Conservation (phyloP, 192 early-diverging fungal species). For the Ramicandelaber brevisporus region DNA sequence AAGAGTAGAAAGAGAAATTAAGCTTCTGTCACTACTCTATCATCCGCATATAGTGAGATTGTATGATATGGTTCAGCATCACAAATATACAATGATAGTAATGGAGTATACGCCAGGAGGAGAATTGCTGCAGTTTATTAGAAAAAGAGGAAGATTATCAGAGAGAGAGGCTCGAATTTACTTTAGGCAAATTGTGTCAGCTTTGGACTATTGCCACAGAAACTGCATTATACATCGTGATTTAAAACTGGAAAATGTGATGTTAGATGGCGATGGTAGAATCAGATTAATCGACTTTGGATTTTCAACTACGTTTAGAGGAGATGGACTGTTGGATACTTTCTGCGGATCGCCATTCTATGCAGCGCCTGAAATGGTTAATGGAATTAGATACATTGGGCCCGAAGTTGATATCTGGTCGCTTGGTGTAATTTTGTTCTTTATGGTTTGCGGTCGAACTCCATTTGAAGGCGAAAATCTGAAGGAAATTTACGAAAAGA, state of each 20-base stretch:
- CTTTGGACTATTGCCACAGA: conserved; percentile 40
- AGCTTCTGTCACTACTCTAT: conserved; percentile 57
- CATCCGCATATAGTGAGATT: conserved; percentile 79
- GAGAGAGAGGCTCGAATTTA: conserved; percentile 70
- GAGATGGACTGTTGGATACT: conserved; percentile 19
- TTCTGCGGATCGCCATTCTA: conserved; percentile 48
- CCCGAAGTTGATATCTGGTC: conserved; percentile 83
- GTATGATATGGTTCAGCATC: conserved; percentile 55
- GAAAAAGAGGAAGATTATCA: conserved; percentile 44
- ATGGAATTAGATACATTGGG: conserved; percentile 53
- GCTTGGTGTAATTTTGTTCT: conserved; percentile 61
- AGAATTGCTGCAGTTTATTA: conserved; percentile 69
- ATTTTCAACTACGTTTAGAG: conserved; percentile 43
- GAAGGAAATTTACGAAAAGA: conserved; percentile 65
- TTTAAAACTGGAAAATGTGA: conserved; percentile 71
- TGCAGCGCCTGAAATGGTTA: conserved; percentile 64
- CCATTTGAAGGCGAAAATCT: conserved; percentile 71
- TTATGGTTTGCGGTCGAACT: conserved; percentile 58
- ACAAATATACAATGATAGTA: conserved; percentile 54
- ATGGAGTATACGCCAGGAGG: conserved; percentile 75
- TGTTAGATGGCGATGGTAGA: conserved; percentile 36
- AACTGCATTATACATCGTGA: conserved; percentile 49
- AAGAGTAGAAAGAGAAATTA: conserved; percentile 55
- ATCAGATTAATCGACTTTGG: conserved; percentile 84
- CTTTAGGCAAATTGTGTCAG: conserved; percentile 60